These are phyloP conservation scores for Daldinia caldariorum DNA, from an alignment of 495 filamentous ascomycete genomes.

Conservation along the genomic window DNA sequence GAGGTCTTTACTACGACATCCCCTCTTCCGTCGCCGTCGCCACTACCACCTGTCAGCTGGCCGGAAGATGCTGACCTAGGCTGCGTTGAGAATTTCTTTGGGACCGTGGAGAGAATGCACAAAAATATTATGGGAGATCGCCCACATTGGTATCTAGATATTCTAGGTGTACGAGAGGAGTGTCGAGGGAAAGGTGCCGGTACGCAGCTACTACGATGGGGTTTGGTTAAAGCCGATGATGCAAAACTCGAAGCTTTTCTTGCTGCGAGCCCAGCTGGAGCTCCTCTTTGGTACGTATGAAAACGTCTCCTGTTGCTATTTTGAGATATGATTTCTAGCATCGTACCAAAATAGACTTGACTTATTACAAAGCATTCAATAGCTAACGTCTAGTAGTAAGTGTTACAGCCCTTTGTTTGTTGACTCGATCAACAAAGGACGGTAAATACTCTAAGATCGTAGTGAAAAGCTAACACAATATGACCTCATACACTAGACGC, in stretches of 20 bases:
- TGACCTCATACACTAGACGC: constrained; percentile 41
- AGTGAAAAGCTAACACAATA: too few relatives aligned
- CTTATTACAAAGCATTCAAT: too few relatives aligned
- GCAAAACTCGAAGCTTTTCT: constrained; percentile 60
- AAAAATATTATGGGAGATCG: constrained; percentile 47
- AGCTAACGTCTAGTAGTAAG: too few relatives aligned
- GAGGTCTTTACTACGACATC: constrained; percentile 25
- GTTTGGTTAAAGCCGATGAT: constrained; percentile 60
- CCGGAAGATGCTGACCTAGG: constrained; percentile 44
- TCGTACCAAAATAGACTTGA: too few relatives aligned
- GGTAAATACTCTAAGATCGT: too few relatives aligned
- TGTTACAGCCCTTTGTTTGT: too few relatives aligned
- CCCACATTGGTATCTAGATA: constrained; percentile 57
- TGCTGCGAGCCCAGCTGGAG: constrained; percentile 63
- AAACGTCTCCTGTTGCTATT: too few relatives aligned
- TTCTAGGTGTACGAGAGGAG: constrained; percentile 57
- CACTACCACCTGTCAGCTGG: constrained; percentile 34
- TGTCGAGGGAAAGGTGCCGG: constrained; percentile 63
- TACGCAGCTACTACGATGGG: constrained; percentile 59
- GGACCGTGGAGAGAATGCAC: constrained; percentile 41
- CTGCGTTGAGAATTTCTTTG: constrained; percentile 48
- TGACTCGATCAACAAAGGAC: too few relatives aligned
- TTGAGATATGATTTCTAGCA: too few relatives aligned
- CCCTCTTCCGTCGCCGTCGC: background rate
- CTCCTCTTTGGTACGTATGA: constrained; percentile 51